Evolutionary conservation across 768 basidiomycete species (phyloP), one percentile per base, ranked within the genome.

Genomic region (Cystofilobasidium ferigula): DNA sequence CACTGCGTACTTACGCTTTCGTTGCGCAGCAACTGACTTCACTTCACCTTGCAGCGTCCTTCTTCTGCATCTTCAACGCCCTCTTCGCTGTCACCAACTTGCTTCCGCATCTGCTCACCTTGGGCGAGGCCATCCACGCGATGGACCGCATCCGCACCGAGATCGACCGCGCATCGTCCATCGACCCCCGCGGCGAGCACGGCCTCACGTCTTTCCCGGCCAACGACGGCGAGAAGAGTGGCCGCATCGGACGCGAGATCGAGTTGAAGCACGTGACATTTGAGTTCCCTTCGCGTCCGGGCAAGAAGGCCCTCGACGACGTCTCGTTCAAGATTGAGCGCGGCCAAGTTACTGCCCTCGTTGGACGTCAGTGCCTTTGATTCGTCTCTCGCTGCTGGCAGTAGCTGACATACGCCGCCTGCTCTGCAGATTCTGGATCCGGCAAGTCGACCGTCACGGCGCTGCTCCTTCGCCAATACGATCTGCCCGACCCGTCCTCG

Each of bases 301-400:
- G 60, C 38, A 45, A 67, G 10, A 71, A 72, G 47, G 71, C 69
- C 0, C 67, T 76, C 12, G 70, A 75, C 56, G 61, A 68, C 32
- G 69, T 74, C 16, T 69, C 70, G 16, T 24, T 74, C 16, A 22
- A 35, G 10, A 70, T 75, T 47, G 60, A 63, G 10, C 38, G 70
- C n/a, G 75, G 74, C 9, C 69, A 71, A 51, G 72, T 75, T 61
- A 74, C 74, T 7, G 75, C 75, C 3, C 63, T 75, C 8, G 74
- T 74, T 24, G 75, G 75, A 45, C 24, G 59, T 66, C 20, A 9
- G 63, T 40, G 12, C 3, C 57, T 20, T 57, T 3, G 32, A 30
- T 13, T 35, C 24, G 22, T 58, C 13, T 47, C 24, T 30, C 26
- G 36, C 18, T 26, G 36, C 24, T 58, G 10, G 20, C 47, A 8